A percentile compares a stretch with the other conserved stretches of the same genome.
Conservation (phyloP, 768 basidiomycete species). For the Lentinula guzmanii region DNA sequence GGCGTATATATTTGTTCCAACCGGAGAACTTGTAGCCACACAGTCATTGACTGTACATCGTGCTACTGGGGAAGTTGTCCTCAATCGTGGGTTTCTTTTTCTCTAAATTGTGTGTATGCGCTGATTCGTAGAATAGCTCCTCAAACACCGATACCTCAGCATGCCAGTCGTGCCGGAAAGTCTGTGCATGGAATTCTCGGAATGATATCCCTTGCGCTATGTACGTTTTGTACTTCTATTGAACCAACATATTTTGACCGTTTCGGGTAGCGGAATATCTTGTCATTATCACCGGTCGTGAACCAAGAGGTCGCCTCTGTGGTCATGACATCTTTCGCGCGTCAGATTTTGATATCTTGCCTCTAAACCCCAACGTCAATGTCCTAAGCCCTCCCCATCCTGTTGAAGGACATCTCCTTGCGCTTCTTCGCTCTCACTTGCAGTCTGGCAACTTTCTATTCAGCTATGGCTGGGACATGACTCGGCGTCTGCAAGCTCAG, state of each 20-base stretch:
- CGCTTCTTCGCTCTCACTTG: slow-evolving; percentile 82
- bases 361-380: slow-evolving; percentile 68
- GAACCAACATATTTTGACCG: neutral
- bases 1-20: slow-evolving; percentile 75
- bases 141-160: slow-evolving; percentile 45
- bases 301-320: slow-evolving; percentile 71
- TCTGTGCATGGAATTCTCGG: slow-evolving; percentile 73
- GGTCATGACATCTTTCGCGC: slow-evolving; percentile 86
- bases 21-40: slow-evolving; percentile 46
- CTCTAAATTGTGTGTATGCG: slow-evolving; percentile 1
- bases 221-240: slow-evolving; percentile 34
- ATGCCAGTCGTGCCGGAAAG: slow-evolving; percentile 55
- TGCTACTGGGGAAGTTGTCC: slow-evolving; percentile 66
- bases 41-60: slow-evolving; percentile 69
- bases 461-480: slow-evolving; percentile 88
- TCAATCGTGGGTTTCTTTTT: slow-evolving; percentile 47
- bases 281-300: slow-evolving; percentile 80
- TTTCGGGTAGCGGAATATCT: slow-evolving; percentile 80
- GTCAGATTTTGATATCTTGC: slow-evolving; percentile 87
- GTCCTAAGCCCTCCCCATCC: slow-evolving; percentile 69
- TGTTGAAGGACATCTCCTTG: slow-evolving; percentile 83
- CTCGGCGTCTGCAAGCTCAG: slow-evolving; percentile 81
- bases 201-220: slow-evolving; percentile 68
- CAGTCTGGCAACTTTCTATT: slow-evolving; percentile 79
- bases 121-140: slow-evolving; percentile 32